These are phyloP conservation scores for Sporothrix protearum DNA, from an alignment of 2,329 filamentous ascomycete genomes.

Conservation along the genomic window DNA sequence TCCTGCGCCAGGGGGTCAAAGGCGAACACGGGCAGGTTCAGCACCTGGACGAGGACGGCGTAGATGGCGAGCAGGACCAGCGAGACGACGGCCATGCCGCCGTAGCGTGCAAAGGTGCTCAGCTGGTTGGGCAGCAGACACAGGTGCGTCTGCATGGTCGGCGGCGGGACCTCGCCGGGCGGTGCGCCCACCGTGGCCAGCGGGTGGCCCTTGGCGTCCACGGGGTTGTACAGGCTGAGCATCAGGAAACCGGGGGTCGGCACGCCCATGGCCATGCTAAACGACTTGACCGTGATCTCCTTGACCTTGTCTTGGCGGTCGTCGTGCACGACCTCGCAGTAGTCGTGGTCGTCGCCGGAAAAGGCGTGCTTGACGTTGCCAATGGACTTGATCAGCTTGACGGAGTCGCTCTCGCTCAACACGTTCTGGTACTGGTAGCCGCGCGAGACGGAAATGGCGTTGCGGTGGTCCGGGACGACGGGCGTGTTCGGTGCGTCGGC, in stretches of 20 bases:
- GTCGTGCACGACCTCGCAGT: constrained; percentile 83
- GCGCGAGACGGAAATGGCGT: constrained; percentile 69
- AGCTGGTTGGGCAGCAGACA: constrained; percentile 89
- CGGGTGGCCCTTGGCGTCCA: constrained; percentile 58
- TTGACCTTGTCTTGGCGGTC: constrained; percentile 60
- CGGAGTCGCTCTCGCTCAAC: constrained; percentile 70
- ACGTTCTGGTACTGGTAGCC: constrained; percentile 99
- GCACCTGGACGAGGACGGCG: constrained; percentile 55
- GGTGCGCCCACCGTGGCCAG: constrained; percentile 33
- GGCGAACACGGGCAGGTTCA: constrained; percentile 53
- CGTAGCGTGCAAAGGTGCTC: constrained; percentile 77
- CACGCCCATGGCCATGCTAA: constrained; percentile 96
- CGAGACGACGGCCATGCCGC: constrained; percentile 55
- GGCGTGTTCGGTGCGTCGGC: constrained; percentile 42
- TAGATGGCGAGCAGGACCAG: constrained; percentile 50
- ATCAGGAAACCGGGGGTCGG: constrained; percentile 81
- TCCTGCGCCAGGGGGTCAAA: constrained; percentile 39
- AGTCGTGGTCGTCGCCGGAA: constrained; percentile 96
- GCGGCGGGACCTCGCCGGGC: neutral
- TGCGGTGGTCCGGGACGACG: constrained; percentile 62
- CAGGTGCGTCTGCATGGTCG: constrained; percentile 80
- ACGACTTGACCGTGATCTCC: constrained; percentile 93
- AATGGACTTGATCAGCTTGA: constrained; percentile 69
- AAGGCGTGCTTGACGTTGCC: constrained; percentile 84
- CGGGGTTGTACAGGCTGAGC: constrained; percentile 87